A percentile compares a stretch with the other conserved stretches of the same genome.
phyloP scores from a whole-genome alignment of 805 yeast genomes.

The Nakazawaea ishiwadae region DNA sequence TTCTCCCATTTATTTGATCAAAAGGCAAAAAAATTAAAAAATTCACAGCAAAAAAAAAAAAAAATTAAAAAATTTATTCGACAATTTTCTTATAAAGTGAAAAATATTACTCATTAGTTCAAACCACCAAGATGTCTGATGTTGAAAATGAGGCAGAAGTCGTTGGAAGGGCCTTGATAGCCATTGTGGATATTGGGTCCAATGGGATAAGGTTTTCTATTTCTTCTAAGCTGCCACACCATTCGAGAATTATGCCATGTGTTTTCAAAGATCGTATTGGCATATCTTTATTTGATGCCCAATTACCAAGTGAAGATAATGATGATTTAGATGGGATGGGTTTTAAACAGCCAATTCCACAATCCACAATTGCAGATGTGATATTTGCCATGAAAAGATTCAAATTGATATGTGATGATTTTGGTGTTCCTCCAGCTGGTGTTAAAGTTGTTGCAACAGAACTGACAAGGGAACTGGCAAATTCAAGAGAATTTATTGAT shows the following conservation, averaged over 20 bases:
- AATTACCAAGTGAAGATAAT: slow-evolving; percentile 26
- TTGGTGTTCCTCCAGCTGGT: slow-evolving; percentile 58
- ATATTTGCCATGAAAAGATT: slow-evolving; percentile 63
- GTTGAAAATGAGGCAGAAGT: slow-evolving; percentile 46
- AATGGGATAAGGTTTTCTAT: slow-evolving; percentile 72
- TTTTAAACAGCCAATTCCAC: slow-evolving; percentile 48
- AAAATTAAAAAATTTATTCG: not conserved
- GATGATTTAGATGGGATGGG: slow-evolving; percentile 23
- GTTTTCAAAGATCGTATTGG: slow-evolving; percentile 72
- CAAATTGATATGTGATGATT: slow-evolving; percentile 65
- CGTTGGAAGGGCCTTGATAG: slow-evolving; percentile 53
- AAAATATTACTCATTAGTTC: not conserved
- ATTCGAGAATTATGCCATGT: slow-evolving; percentile 74
- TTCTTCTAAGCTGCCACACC: slow-evolving; percentile 62
- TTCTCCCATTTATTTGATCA: not conserved
- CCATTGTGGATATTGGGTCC: slow-evolving; percentile 74
- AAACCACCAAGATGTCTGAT: slow-evolving; percentile 8
- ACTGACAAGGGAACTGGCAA: slow-evolving; percentile 67
- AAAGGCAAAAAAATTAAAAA: not conserved
- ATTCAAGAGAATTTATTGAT: slow-evolving; percentile 52
- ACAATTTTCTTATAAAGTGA: not conserved
- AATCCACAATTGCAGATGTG: slow-evolving; percentile 53
- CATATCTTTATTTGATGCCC: slow-evolving; percentile 63
- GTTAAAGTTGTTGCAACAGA: slow-evolving; percentile 72
- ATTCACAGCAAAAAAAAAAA: not conserved